Conservation (phyloP, 2,329 filamentous ascomycete genomes). For the Nothomitra cinnamomea region DNA sequence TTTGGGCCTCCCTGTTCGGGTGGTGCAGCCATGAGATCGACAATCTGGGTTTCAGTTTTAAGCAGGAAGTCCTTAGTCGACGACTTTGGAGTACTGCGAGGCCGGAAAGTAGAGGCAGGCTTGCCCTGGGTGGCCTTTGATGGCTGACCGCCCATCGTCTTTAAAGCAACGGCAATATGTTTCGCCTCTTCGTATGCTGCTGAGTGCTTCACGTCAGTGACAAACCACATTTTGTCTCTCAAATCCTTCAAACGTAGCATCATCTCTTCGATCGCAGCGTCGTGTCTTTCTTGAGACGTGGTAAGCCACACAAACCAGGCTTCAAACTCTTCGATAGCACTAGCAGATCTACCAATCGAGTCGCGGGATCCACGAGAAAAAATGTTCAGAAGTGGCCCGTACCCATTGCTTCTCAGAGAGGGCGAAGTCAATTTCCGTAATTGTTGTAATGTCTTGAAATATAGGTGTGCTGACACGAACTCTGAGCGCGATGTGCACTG, state of each 20-base stretch:
- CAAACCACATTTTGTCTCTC: conserved; percentile 97
- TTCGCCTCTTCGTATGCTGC: conserved; percentile 73
- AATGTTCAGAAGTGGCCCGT: conserved; percentile 54
- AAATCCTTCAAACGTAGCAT: conserved; percentile 57
- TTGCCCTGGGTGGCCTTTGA: conserved; percentile 25
- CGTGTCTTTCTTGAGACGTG: conserved; percentile 63
- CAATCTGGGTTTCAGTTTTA: conserved; percentile 66
- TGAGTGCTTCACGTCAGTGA: conserved; percentile 82
- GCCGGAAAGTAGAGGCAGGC: conserved; percentile 21
- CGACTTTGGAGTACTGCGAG: conserved; percentile 26
- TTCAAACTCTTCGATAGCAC: conserved; percentile 61
- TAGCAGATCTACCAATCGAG: conserved; percentile 49
- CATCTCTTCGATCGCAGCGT: conserved; percentile 56
- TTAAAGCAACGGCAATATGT: conserved; percentile 72
- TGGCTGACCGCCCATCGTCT: conserved; percentile 58
- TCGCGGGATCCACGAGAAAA: conserved; percentile 56
- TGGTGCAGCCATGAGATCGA: conserved; percentile 70
- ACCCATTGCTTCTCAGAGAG: conserved; percentile 45
- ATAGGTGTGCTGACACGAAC: conserved; percentile 69
- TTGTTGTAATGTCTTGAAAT: conserved; percentile 67
- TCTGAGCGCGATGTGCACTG: conserved; percentile 66
- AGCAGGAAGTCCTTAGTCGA: conserved; percentile 46
- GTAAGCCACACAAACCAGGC: conserved; percentile 73
- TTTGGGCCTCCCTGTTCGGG: conserved; percentile 79
- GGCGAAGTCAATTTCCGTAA: conserved; percentile 42